phyloP scores from a whole-genome alignment of 768 basidiomycete genomes.

The Termitomyces sp. region DNA sequence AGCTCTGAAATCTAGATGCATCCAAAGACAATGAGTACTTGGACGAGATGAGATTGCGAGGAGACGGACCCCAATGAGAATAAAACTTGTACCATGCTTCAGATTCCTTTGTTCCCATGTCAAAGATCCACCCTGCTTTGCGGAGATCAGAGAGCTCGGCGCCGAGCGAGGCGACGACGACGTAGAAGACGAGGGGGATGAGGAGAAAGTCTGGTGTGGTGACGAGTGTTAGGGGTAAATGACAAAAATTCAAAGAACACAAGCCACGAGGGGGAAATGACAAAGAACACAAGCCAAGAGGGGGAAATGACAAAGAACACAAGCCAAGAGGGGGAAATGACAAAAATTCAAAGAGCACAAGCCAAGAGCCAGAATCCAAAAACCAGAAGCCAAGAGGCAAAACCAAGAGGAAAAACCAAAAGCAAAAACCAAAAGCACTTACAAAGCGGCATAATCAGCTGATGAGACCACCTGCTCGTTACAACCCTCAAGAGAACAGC shows the following conservation, averaged over 20 bases:
- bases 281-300: too few species aligned
- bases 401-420: too few species aligned
- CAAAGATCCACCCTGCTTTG: conserved; percentile 79
- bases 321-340: too few species aligned
- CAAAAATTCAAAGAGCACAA: too few species aligned
- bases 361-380: too few species aligned
- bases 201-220: conserved; percentile 65
- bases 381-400: too few species aligned
- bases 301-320: too few species aligned
- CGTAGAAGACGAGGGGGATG: conserved; percentile 83
- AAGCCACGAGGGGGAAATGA: too few species aligned
- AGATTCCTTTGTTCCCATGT: conserved; percentile 39
- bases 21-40: background rate
- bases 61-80: conserved; percentile 63
- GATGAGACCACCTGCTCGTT: conserved; percentile 77
- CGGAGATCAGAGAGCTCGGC: conserved; percentile 60
- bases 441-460: conserved; percentile 89
- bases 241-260: too few species aligned
- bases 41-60: background rate
- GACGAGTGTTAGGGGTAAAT: background rate
- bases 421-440: conserved; percentile 20
- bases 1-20: conserved; percentile 46
- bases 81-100: conserved; percentile 84
- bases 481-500: conserved; percentile 76
- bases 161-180: conserved; percentile 59